Percentiles rank a stretch among this genome's conserved stretches.
Evolutionary conservation across 768 basidiomycete species (phyloP).

Genomic region (Tylopilus intermedius): DNA sequence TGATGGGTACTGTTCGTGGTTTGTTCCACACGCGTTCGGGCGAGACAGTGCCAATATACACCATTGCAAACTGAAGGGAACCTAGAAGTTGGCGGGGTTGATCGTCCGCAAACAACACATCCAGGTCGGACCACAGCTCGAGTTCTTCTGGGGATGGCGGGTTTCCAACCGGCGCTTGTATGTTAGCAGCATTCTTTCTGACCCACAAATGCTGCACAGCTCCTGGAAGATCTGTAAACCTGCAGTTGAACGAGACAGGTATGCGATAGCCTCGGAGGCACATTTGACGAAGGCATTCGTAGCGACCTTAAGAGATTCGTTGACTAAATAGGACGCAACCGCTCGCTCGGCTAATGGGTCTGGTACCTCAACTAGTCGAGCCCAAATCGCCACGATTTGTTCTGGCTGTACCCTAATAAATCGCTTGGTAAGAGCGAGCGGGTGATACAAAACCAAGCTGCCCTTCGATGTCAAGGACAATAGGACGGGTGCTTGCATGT

Average conservation of each 20-base stretch:
- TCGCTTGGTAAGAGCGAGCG: slow-evolving; percentile 77
- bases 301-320: slow-evolving; percentile 82
- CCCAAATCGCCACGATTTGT: slow-evolving; percentile 77
- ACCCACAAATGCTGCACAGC: slow-evolving; percentile 79
- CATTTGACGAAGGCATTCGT: slow-evolving; percentile 73
- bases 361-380: slow-evolving; percentile 66
- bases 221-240: slow-evolving; percentile 76
- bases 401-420: slow-evolving; percentile 72
- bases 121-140: slow-evolving; percentile 76
- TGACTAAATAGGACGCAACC: slow-evolving; percentile 75
- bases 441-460: slow-evolving; percentile 64
- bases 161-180: slow-evolving; percentile 66
- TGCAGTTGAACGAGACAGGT: slow-evolving; percentile 70
- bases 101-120: slow-evolving; percentile 63
- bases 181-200: slow-evolving; percentile 75
- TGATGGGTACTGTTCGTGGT: slow-evolving; percentile 33
- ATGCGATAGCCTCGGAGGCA: slow-evolving; percentile 78
- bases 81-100: slow-evolving; percentile 68
- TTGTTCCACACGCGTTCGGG: slow-evolving; percentile 72
- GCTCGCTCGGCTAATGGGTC: slow-evolving; percentile 73
- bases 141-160: slow-evolving; percentile 54
- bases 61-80: slow-evolving; percentile 82
- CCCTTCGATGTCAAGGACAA: slow-evolving; percentile 41
- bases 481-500: slow-evolving; percentile 59
- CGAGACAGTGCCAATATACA: slow-evolving; percentile 76